Percentiles rank a stretch among this genome's conserved stretches.
Conservation (phyloP, 1,284 basidiomycete genomes). For the Ceraceosorus guamensis region DNA sequence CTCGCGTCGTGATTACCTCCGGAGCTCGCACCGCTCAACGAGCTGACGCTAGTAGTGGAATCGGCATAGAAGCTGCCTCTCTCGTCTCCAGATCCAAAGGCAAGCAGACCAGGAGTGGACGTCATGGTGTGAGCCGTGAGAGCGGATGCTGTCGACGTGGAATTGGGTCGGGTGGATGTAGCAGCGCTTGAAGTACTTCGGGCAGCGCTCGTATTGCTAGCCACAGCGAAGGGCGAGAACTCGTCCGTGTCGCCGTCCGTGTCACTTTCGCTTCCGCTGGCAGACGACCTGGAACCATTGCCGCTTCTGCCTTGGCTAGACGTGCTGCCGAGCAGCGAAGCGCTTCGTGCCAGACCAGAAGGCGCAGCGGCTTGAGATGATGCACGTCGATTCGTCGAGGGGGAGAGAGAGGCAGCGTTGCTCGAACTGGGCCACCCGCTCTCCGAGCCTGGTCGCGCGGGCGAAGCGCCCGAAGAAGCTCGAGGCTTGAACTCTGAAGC, state of each 20-base stretch:
- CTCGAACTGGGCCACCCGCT: too few species aligned
- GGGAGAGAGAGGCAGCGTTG: too few species aligned
- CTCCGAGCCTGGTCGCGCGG: constrained; percentile 3
- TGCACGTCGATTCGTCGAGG: background rate
- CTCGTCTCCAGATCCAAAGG: too few species aligned
- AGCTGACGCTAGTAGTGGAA: background rate
- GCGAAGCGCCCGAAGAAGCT: constrained; percentile 8
- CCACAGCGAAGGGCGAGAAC: constrained; percentile 54
- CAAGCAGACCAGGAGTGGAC: too few species aligned
- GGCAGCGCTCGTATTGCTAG: too few species aligned
- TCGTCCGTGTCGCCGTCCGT: constrained; percentile 55
- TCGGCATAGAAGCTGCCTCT: background rate
- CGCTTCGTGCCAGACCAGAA: too few species aligned
- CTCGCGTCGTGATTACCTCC: background rate
- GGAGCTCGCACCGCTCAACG: background rate
- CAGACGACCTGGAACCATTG: background rate
- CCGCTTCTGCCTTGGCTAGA: background rate
- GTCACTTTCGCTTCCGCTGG: background rate
- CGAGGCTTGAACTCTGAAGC: constrained; percentile 40
- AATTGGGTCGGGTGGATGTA: too few species aligned
- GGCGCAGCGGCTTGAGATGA: background rate
- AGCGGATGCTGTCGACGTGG: too few species aligned
- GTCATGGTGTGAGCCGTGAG: too few species aligned
- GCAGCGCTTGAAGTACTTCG: too few species aligned
- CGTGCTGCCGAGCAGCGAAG: too few species aligned